Base-by-base conservation (phyloP, 257 asterid species). In the Echium plantagineum region DNA sequence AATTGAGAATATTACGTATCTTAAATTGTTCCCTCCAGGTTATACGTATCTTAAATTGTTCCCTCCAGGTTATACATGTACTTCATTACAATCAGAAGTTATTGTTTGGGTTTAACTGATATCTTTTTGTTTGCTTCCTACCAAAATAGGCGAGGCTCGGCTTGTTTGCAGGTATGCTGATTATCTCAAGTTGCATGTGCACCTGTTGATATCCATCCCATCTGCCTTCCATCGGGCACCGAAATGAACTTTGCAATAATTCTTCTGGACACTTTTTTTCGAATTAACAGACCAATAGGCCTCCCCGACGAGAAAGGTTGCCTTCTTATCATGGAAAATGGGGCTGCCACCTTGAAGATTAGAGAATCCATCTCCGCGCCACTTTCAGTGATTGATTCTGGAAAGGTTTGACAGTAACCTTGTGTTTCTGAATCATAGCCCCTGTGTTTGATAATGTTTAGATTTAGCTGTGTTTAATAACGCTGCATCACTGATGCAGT, bases 111-210 rank as follows among this genome's bases (percentile, higher is more conserved):
- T 24, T 15, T 16, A 7, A 38, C 15, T 47, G 55, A 22, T 15
- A 15, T 19, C 15, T 49, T 38, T 59, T 22, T 49, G 18, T 22
- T 16, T 52, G 54, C 64, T 58, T 57, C 63, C 52, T 61, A 57
- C 69, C 61, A 15, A 65, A 62, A 59, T 58, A 87, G 96, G 93
- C 3, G 94, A 87, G 66, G 85, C 83, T 49, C 74, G 81, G 20
- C 67, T 87, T 52, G 74, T 85, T 66, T 85, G 91, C 83, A 85
- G 96, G 96, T 87, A 70, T 59, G 73, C n/a, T 35, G 15, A 61
- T 62, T 58, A 15, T 42, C 19, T 55, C 56, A 56, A 59, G n/a
- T 58, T 59, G 16, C 60, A 47, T 42, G 49, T 46, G 26, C n/a
- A 6, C 24, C 38, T 58, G 35, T 20, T 26, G 9, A 53, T 59